A percentile compares a stretch with the other conserved stretches of the same genome.
phyloP scores from a whole-genome alignment of 2,329 filamentous ascomycete genomes.

The Trichoderma hamatum region DNA sequence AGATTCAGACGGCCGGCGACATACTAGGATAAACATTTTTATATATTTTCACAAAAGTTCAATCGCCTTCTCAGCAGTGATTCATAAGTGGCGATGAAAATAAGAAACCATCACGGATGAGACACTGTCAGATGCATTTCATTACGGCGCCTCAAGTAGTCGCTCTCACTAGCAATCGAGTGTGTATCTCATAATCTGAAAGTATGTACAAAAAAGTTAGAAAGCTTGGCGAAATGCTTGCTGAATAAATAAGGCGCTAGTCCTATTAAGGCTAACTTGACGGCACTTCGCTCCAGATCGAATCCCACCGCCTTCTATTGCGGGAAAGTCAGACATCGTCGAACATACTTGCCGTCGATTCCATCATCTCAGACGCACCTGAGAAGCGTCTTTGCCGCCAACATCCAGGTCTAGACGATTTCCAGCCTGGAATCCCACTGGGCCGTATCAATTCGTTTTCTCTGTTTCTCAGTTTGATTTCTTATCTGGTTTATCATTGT shows the following conservation, averaged over 20 bases:
- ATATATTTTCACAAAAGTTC: not conserved
- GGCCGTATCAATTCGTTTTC: not conserved
- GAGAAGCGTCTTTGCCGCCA: constrained; percentile 4
- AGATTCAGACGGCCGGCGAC: not conserved
- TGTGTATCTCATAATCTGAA: not conserved
- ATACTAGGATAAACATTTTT: constrained; percentile 28
- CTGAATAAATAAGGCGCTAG: not conserved
- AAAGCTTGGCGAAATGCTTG: constrained; percentile 1
- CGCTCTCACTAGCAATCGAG: not conserved
- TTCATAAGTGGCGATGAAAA: not conserved
- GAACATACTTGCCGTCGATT: constrained; percentile 8
- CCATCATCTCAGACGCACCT: constrained; percentile 5
- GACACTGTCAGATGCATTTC: constrained; percentile 9
- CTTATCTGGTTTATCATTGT: not conserved
- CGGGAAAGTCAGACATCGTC: constrained; percentile 19
- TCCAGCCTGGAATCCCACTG: not conserved
- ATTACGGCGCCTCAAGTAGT: not conserved
- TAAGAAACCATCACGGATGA: constrained; percentile 10
- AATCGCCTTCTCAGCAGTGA: not conserved
- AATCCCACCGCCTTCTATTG: constrained; percentile 19
- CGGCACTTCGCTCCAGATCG: no score
- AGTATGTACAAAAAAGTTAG: constrained; percentile 9
- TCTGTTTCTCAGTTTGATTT: not conserved
- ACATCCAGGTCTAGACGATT: not conserved
- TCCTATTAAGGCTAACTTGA: not conserved